Evolutionary conservation across 2,329 filamentous ascomycete species (phyloP).

Genomic region (Orbilia brochopaga): DNA sequence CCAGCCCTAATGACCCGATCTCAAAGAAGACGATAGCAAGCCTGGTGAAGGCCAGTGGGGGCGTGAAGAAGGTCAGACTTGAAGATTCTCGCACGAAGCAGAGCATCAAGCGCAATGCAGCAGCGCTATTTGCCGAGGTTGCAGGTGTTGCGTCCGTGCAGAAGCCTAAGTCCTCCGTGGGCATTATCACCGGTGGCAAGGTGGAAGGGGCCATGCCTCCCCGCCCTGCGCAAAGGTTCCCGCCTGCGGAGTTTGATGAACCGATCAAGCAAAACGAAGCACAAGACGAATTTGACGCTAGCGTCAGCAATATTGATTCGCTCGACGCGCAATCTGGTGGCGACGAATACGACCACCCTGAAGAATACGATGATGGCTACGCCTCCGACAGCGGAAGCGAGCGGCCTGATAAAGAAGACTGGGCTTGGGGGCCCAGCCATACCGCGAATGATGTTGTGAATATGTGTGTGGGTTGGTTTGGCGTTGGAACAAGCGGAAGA

Average conservation of each 20-base stretch:
- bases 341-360: constrained; percentile 2
- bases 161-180: background rate
- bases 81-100: constrained; percentile 16
- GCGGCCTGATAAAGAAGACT: constrained; percentile 39
- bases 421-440: constrained; percentile 40
- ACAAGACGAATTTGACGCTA: constrained; percentile 17
- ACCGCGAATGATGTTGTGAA: constrained; percentile 46
- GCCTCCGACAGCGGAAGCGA: constrained; percentile 47
- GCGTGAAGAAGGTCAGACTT: constrained; percentile 8
- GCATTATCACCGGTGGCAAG: background rate
- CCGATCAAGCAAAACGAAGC: constrained; percentile 16
- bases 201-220: constrained; percentile 1
- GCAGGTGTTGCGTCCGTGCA: background rate
- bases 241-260: constrained; percentile 37
- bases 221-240: constrained; percentile 16
- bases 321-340: constrained; percentile 40
- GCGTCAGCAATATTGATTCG: constrained; percentile 34
- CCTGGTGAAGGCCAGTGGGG: constrained; percentile 4
- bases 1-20: constrained; percentile 25
- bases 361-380: constrained; percentile 39
- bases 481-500: constrained; percentile 31
- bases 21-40: constrained; percentile 1
- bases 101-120: constrained; percentile 36
- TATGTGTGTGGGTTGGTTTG: constrained; percentile 42
- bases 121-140: constrained; percentile 32